Percentiles rank a stretch among this genome's conserved stretches.
Conservation (phyloP, 1,284 basidiomycete genomes). For the Ustilago vetiveriae region DNA sequence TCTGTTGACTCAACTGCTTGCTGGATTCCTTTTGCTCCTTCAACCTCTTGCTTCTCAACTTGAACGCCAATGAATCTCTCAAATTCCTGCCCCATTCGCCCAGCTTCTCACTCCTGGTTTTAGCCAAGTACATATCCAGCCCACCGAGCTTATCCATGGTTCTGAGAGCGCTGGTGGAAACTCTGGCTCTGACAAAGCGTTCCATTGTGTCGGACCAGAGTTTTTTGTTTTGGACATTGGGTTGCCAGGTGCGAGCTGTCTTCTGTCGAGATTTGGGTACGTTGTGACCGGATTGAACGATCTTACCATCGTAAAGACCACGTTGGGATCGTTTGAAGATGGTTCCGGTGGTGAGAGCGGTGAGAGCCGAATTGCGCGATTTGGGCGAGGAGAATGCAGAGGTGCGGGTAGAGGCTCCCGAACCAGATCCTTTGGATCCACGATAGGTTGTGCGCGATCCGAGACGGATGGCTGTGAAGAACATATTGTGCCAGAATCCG, state of each 20-base stretch:
- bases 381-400: constrained; percentile 60
- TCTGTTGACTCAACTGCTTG: too few relatives aligned
- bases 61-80: constrained; percentile 39
- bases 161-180: constrained; percentile 53
- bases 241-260: constrained; percentile 58
- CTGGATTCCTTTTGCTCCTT: neutral
- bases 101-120: constrained; percentile 50
- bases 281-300: constrained; percentile 61
- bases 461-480: constrained; percentile 56
- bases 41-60: constrained; percentile 31
- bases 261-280: constrained; percentile 65
- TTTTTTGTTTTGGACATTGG: constrained; percentile 60
- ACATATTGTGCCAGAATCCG: constrained; percentile 36
- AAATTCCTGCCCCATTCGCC: constrained; percentile 60
- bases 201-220: constrained; percentile 53
- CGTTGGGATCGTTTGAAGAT: constrained; percentile 64
- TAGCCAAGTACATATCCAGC: constrained; percentile 59
- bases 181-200: constrained; percentile 27
- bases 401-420: constrained; percentile 58
- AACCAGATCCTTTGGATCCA: constrained; percentile 58
- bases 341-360: constrained; percentile 38
- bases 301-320: constrained; percentile 62
- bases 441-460: constrained; percentile 65
- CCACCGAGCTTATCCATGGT: constrained; percentile 63
- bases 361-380: constrained; percentile 50